Evolutionary conservation across 352 stramenopile genomes (phyloP).

Genomic region (Blastocystis sp.): DNA sequence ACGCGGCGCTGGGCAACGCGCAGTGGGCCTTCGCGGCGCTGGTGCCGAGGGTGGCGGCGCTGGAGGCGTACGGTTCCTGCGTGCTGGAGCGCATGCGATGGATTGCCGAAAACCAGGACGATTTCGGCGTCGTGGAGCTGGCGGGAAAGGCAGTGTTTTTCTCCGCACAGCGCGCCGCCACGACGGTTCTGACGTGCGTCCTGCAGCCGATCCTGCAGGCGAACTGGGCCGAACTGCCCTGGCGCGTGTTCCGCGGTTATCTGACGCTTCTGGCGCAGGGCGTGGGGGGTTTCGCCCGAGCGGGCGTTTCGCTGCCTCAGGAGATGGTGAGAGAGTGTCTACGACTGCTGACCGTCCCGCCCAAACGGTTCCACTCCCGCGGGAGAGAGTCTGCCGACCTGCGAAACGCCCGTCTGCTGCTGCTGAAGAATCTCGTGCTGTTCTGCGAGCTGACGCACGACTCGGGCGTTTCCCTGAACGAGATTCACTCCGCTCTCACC

Average conservation of each 20-base stretch:
- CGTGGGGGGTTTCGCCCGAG: background rate
- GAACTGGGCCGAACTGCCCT: background rate
- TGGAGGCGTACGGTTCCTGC: background rate
- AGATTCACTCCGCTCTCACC: background rate
- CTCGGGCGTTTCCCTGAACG: background rate
- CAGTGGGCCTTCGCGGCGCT: background rate
- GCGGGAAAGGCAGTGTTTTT: constrained; percentile 19
- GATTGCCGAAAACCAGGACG: background rate
- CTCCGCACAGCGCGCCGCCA: background rate
- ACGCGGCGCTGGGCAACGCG: background rate
- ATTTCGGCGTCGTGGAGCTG: background rate
- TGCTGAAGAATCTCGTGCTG: background rate
- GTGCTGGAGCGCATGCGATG: background rate
- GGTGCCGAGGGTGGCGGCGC: background rate
- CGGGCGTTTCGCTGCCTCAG: background rate
- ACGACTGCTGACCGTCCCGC: background rate
- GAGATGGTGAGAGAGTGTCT: background rate
- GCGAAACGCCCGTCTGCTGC: background rate
- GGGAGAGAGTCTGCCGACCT: background rate
- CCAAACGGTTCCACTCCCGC: too few species aligned
- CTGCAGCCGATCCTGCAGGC: background rate
- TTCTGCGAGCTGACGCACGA: background rate
- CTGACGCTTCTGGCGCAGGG: background rate
- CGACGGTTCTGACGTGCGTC: background rate
- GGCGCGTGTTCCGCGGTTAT: background rate